phyloP scores from a whole-genome alignment of 345 rosid species.

The Hibiscus mutabilis region DNA sequence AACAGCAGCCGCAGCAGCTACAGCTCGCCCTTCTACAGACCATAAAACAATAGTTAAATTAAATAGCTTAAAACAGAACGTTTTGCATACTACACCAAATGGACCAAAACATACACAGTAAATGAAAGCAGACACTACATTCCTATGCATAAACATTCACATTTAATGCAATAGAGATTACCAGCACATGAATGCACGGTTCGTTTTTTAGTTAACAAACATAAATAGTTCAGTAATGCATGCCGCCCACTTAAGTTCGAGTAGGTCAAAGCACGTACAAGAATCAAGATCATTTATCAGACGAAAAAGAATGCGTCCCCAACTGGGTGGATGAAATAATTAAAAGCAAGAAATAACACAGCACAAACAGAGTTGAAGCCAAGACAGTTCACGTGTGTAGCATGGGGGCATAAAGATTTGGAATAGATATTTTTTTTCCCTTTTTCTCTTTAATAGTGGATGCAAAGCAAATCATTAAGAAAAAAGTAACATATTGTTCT shows the following conservation, averaged over 20 bases:
- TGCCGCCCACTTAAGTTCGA: not conserved
- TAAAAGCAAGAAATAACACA: constrained; percentile 4
- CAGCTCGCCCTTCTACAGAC: constrained; percentile 57
- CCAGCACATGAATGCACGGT: not conserved
- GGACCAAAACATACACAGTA: not conserved
- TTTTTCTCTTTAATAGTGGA: not conserved
- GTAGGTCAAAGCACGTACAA: no score
- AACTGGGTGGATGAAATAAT: not conserved
- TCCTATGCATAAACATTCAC: not conserved
- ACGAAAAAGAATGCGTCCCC: not conserved
- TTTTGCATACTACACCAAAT: not conserved
- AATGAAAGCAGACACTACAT: not conserved
- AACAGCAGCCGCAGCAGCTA: constrained; percentile 65
- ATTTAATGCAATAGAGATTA: not conserved
- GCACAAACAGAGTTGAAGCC: not conserved
- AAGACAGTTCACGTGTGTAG: not conserved
- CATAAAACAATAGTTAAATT: not conserved
- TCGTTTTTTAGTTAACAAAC: not conserved
- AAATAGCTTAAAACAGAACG: not conserved
- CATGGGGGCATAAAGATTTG: not conserved
- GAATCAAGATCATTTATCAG: not conserved
- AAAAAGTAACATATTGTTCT: not conserved
- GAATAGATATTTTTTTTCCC: not conserved
- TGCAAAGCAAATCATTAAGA: not conserved
- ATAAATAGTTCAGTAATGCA: not conserved